Evolutionary conservation across 2,329 filamentous ascomycete genomes (phyloP).

Genomic region (Thelonectria olida): DNA sequence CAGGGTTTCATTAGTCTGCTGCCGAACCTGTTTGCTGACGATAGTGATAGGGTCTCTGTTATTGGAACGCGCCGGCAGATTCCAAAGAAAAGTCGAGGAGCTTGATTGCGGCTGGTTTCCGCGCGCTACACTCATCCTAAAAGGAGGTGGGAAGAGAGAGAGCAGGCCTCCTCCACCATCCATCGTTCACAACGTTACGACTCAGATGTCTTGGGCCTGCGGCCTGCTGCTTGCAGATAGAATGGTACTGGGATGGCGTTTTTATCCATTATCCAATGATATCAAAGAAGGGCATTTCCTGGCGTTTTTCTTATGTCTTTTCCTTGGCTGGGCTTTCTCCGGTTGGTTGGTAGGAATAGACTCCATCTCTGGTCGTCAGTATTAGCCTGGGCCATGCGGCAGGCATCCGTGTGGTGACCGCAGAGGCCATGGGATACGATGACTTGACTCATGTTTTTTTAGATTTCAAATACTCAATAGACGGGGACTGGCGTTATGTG

Average conservation of each 20-base stretch:
- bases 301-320: conserved; percentile 20
- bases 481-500: conserved; percentile 34
- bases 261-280: conserved; percentile 12
- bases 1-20: conserved; percentile 9
- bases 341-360: not conserved
- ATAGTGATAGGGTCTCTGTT: conserved; percentile 72
- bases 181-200: conserved; percentile 15
- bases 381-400: not conserved
- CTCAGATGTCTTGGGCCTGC: conserved; percentile 14
- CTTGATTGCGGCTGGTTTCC: conserved; percentile 67
- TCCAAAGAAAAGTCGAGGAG: conserved; percentile 65
- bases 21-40: conserved; percentile 30
- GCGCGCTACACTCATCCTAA: conserved; percentile 59
- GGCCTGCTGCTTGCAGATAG: conserved; percentile 26
- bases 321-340: conserved; percentile 1
- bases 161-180: conserved; percentile 9
- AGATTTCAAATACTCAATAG: conserved; percentile 34
- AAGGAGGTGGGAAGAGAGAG: conserved; percentile 1
- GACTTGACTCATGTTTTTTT: conserved; percentile 8
- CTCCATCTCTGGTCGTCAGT: not conserved
- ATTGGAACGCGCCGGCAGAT: conserved; percentile 83
- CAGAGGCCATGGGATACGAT: not conserved
- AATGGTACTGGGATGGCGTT: conserved; percentile 31
- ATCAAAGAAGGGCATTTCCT: conserved; percentile 29
- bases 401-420: not conserved